A percentile compares a stretch with the other conserved stretches of the same genome.
Conservation (phyloP, 164 flowering plant genomes). For the Protea cynaroides region DNA sequence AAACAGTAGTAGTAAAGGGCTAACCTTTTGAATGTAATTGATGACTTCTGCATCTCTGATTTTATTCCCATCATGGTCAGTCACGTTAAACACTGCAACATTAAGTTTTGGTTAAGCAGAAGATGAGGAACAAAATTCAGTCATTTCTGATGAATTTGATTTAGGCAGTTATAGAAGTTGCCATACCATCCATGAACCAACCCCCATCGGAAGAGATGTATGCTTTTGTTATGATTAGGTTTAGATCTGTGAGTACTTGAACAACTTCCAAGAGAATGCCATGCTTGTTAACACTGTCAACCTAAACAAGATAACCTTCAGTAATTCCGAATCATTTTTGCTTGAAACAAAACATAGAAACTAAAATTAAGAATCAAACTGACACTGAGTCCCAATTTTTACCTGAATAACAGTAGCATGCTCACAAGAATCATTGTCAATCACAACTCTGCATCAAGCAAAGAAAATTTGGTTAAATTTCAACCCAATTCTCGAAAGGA, state of each 20-base stretch:
- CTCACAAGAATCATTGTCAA: slow-evolving; percentile 45
- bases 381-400: neutral
- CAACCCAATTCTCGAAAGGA: neutral
- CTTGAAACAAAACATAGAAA: neutral
- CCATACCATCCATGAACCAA: slow-evolving; percentile 95
- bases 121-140: neutral
- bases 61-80: slow-evolving; percentile 51
- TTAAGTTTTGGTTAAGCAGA: neutral
- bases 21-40: slow-evolving; percentile 32
- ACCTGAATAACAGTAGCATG: slow-evolving; percentile 47
- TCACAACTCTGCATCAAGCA: slow-evolving; percentile 38
- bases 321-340: neutral
- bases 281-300: slow-evolving; percentile 75
- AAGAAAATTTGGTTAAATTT: neutral
- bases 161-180: slow-evolving; percentile 2
- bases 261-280: slow-evolving; percentile 84
- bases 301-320: slow-evolving; percentile 34
- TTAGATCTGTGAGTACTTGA: slow-evolving; percentile 77
- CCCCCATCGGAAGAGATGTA: slow-evolving; percentile 89
- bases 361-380: neutral
- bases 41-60: slow-evolving; percentile 30
- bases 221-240: slow-evolving; percentile 74
- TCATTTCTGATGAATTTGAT: neutral
- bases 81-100: slow-evolving; percentile 58
- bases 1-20: neutral